These are phyloP conservation scores for Penicillium rolfsii DNA, from an alignment of 2,329 filamentous ascomycete genomes.

Conservation along the genomic window DNA sequence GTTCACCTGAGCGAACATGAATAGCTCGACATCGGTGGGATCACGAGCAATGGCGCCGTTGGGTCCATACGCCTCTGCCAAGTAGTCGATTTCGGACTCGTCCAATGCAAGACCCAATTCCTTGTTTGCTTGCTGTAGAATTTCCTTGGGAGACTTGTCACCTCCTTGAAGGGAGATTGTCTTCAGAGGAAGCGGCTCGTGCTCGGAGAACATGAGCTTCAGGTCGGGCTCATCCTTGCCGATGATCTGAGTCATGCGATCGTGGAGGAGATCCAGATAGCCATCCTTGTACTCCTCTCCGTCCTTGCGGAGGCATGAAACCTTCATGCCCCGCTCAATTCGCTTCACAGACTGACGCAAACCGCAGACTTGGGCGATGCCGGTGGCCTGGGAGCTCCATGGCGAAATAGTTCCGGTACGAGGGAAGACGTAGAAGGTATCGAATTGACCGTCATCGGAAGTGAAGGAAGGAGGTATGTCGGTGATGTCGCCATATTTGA, in stretches of 20 bases:
- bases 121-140: slow-evolving; percentile 81
- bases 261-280: slow-evolving; percentile 71
- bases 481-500: slow-evolving; percentile 63
- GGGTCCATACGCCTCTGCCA: slow-evolving; percentile 79
- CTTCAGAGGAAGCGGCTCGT: slow-evolving; percentile 65
- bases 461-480: slow-evolving; percentile 49
- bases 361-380: slow-evolving; percentile 89
- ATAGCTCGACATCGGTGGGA: slow-evolving; percentile 90
- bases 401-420: slow-evolving; percentile 83
- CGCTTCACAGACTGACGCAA: slow-evolving; percentile 71
- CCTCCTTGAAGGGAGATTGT: slow-evolving; percentile 74
- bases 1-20: slow-evolving; percentile 99
- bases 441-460: slow-evolving; percentile 54
- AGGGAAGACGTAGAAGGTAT: slow-evolving; percentile 74
- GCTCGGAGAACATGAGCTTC: slow-evolving; percentile 76
- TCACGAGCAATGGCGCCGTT: slow-evolving; percentile 61
- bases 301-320: slow-evolving; percentile 66
- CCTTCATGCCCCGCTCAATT: slow-evolving; percentile 82
- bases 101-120: slow-evolving; percentile 85
- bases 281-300: slow-evolving; percentile 60
- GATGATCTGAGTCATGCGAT: slow-evolving; percentile 94
- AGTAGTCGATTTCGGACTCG: slow-evolving; percentile 85
- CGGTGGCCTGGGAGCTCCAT: slow-evolving; percentile 96
- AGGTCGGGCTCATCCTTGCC: slow-evolving; percentile 69
- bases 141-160: slow-evolving; percentile 66